Base-by-base conservation (phyloP, 1,139 yeast species). In the Debaryomycetaceae sp. region DNA sequence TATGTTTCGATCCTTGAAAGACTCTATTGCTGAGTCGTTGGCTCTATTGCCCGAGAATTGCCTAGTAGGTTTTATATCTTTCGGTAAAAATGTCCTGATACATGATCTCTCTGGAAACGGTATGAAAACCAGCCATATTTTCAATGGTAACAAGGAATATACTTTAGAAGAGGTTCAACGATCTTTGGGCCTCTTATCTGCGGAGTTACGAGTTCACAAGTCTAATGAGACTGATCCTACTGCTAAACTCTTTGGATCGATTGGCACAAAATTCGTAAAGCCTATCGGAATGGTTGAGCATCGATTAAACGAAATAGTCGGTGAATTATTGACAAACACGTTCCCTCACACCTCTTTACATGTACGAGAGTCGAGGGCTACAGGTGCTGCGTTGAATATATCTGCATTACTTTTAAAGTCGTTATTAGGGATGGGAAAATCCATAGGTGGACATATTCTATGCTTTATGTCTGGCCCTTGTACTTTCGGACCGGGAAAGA, bases 371-470 rank as follows among this genome's bases (percentile, higher is more conserved):
- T 67, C 68, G 24, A 70, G 91, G 52, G 72, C 84, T 24, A 82
- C 89, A 0, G 95, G 93, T 0, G 61, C 80, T 37, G 91, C 91
- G 3, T 53, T 86, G 31, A 79, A 80, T 50, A 65, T 85, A n/a
- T 85, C 88, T 0, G 59, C 78, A 1, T 68, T 75, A 39, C 56
- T 85, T 8, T 58, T 85, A 33, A 76, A 75, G 43, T 59, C 75
- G 1, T 58, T 72, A 14, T 55, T 73, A 36, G 77, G 76, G 1
- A 70, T 68, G 7, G 55, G 54, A 6, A 49, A 55, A 5, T 66
- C 78, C 1, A 68, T 78, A 8, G 89, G 89, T 0, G 81, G 87
- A 0, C 80, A 85, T 48, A 60, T 85, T 9, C 62, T 85, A 62
- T 66, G 81, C 36, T 85, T 85, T 53, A 57, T 78, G 4, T 82